These are phyloP conservation scores for Fusarium sp. DNA, from an alignment of 2,329 filamentous ascomycete species.

Conservation along the genomic window DNA sequence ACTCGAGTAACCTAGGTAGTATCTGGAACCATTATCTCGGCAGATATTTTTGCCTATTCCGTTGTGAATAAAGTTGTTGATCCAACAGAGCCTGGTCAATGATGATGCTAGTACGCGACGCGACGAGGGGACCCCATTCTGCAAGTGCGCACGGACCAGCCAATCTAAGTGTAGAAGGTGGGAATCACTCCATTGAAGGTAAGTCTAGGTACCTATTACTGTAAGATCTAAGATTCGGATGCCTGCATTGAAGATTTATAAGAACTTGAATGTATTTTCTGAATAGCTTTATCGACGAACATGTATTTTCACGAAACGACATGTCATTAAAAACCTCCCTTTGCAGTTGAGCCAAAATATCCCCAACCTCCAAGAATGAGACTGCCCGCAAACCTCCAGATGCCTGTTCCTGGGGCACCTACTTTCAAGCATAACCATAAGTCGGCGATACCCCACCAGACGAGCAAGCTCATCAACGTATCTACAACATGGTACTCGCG, in stretches of 20 bases:
- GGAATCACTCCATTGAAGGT: not conserved
- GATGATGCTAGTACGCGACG: conserved; percentile 37
- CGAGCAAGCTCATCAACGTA: conserved; percentile 36
- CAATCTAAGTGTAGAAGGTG: not conserved
- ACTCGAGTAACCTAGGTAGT: not conserved
- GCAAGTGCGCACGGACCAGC: conserved; percentile 22
- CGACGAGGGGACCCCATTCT: conserved; percentile 16
- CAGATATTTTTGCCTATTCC: not conserved
- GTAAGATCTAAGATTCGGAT: not conserved
- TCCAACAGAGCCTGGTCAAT: conserved; percentile 20
- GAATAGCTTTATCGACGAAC: not conserved
- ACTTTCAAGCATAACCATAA: conserved; percentile 43
- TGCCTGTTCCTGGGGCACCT: conserved; percentile 24
- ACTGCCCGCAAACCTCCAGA: conserved; percentile 27
- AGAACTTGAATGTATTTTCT: not conserved
- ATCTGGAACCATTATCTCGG: not conserved
- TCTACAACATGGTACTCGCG: conserved; percentile 35
- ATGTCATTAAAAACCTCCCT: conserved; percentile 4
- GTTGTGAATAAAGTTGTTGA: conserved; percentile 28
- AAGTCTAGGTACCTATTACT: not conserved
- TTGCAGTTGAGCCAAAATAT: conserved; percentile 33
- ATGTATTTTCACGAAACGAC: not conserved
- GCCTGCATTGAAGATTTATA: not conserved
- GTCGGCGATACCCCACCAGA: conserved; percentile 35
- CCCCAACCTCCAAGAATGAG: conserved; percentile 35